Evolutionary conservation across 192 early-diverging fungal genomes (phyloP), one percentile per base, ranked within the genome.

Genomic region (Allomyces arbusculus): DNA sequence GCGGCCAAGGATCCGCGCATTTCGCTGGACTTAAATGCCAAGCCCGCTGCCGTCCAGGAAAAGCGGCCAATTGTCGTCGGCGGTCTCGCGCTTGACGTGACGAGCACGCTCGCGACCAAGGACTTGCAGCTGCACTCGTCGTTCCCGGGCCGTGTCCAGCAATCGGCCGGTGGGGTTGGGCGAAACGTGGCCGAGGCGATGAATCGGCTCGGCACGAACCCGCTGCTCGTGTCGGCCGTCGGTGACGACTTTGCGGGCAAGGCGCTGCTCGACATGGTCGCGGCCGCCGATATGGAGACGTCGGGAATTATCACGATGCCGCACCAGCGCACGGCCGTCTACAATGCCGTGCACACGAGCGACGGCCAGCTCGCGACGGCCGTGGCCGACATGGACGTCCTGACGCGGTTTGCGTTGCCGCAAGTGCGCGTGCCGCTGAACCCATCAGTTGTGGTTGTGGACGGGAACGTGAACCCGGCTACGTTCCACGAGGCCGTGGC

Each of bases 341-440:
- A 94, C 73, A 93, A 82, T 63, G 87, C 90, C 4, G 65, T 99
- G 16, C 85, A 92, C 68, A 64, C 75, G 19, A 61, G 75, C 1
- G 69, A 81, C 40, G 95, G 95, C 10, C 78, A 87, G 20, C 71
- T 93, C 24, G 19, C 91, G 0, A 73, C 79, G 10, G 95, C 90
- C 3, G 87, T 96, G 0, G 94, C 92, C 16, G 95, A 99, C 66
- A 99, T 99, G 95, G 76, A 74, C 33, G 84, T 95, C 22, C 89
- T 91, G 71, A 78, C 75, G 16, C 64, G 72, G 20, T 62, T 91
- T 14, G 69, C 43, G 6, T 45, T 28, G 43, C n/a, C 63, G 50
- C 24, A 65, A 44, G 43, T 33, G 16, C 68, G 70, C 23, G 62
- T 72, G 10, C 44, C 63, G 12, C 44, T 71, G 22, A 62, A 67